Conservation (phyloP, 352 stramenopile genomes). For the Pythium volutum region DNA sequence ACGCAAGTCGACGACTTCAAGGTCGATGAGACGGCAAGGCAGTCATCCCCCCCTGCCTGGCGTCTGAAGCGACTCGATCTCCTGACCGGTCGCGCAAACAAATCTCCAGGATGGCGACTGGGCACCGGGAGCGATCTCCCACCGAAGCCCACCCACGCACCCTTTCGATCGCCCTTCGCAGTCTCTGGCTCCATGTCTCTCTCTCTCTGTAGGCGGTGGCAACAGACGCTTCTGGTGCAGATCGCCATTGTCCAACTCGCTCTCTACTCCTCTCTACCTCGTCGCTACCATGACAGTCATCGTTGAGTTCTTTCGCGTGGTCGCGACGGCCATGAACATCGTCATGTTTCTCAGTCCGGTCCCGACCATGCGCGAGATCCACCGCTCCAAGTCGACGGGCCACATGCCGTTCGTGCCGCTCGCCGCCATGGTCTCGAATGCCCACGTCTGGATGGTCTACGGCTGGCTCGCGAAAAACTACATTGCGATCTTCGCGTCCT, state of each 20-base stretch:
- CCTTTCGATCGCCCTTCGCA: background rate
- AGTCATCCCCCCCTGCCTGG: no score
- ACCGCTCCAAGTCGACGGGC: conserved; percentile 12
- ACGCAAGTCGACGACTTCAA: no score
- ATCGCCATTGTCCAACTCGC: background rate
- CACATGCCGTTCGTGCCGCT: conserved; percentile 39
- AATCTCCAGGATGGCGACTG: no score
- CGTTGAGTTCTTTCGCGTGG: conserved; percentile 10
- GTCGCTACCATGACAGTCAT: background rate
- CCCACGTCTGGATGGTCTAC: conserved; percentile 33
- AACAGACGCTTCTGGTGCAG: background rate
- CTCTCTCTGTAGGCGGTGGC: background rate
- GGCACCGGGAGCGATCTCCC: no score
- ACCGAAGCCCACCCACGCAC: no score
- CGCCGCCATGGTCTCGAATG: conserved; percentile 43
- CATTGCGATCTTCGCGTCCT: conserved; percentile 7
- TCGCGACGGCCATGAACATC: conserved; percentile 9
- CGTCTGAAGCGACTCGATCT: no score
- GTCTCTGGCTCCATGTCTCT: background rate
- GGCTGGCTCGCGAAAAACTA: conserved; percentile 13
- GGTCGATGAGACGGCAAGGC: no score
- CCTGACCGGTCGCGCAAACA: no score
- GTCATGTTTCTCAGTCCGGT: conserved; percentile 11
- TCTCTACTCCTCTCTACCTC: background rate
- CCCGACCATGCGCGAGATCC: conserved; percentile 7